Percentiles rank a stretch among this genome's conserved stretches.
phyloP scores from a whole-genome alignment of 2,329 filamentous ascomycete species.

The Aspergillus japonicus region DNA sequence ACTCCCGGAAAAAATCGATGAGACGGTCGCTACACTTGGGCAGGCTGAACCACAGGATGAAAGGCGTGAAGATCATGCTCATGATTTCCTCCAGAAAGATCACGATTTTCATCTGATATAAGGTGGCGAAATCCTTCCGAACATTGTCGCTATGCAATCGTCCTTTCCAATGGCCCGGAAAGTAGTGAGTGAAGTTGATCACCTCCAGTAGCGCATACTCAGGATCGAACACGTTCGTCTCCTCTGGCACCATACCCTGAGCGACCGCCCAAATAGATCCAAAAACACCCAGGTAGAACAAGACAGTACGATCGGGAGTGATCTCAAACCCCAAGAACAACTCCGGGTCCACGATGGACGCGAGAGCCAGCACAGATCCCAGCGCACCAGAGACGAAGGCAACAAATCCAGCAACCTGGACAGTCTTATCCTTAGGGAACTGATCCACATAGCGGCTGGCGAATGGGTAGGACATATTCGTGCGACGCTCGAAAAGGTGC shows the following conservation, averaged over 20 bases:
- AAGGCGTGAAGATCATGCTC: slow-evolving; percentile 87
- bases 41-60: slow-evolving; percentile 82
- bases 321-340: slow-evolving; percentile 90
- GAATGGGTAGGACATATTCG: slow-evolving; percentile 93
- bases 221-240: slow-evolving; percentile 86
- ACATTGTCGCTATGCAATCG: slow-evolving; percentile 93
- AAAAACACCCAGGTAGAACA: slow-evolving; percentile 86
- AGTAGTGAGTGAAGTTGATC: slow-evolving; percentile 89
- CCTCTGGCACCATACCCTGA: slow-evolving; percentile 79
- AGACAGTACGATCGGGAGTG: slow-evolving; percentile 78
- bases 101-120: slow-evolving; percentile 89
- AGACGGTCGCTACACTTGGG: slow-evolving; percentile 88
- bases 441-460: slow-evolving; percentile 91
- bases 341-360: slow-evolving; percentile 85
- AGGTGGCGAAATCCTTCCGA: slow-evolving; percentile 79
- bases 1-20: slow-evolving; percentile 96
- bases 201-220: slow-evolving; percentile 86
- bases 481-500: slow-evolving; percentile 83
- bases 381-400: slow-evolving; percentile 85
- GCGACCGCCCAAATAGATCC: slow-evolving; percentile 80
- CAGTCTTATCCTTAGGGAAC: slow-evolving; percentile 92
- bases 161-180: slow-evolving; percentile 82
- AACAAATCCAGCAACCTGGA: slow-evolving; percentile 79
- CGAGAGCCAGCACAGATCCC: slow-evolving; percentile 77
- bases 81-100: slow-evolving; percentile 92